Conservation (phyloP, 2,329 filamentous ascomycete genomes). For the Sporothrix mexicana region DNA sequence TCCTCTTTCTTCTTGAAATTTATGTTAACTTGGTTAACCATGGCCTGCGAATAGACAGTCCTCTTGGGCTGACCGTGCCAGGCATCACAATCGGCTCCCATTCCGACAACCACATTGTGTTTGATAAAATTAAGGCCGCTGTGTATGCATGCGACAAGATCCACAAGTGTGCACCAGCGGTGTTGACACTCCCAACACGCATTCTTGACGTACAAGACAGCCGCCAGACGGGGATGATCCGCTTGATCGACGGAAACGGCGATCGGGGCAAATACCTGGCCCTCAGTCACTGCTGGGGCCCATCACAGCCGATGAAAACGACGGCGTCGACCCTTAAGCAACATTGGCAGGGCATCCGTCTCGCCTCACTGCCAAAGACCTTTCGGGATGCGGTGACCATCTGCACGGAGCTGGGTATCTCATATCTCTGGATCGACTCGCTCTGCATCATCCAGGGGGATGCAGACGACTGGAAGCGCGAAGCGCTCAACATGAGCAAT, state of each 20-base stretch:
- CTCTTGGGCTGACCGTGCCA: too few species aligned
- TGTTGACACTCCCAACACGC: neutral
- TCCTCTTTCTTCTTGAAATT: too few species aligned
- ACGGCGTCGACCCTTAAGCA: neutral
- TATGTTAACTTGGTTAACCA: too few species aligned
- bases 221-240: neutral
- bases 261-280: neutral
- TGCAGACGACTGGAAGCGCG: conserved; percentile 28
- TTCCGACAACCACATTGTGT: too few species aligned
- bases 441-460: conserved; percentile 35
- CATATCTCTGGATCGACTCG: conserved; percentile 21
- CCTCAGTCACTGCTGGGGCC: conserved; percentile 10
- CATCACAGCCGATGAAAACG: neutral
- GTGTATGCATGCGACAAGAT: too few species aligned
- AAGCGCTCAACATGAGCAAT: conserved; percentile 36
- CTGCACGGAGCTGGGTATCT: neutral
- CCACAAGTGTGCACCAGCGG: too few species aligned
- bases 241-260: neutral
- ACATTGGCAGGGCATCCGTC: neutral
- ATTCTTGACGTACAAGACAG: neutral
- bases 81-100: too few species aligned
- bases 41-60: too few species aligned
- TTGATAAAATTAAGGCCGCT: too few species aligned
- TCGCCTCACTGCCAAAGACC: neutral
- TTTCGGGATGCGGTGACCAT: neutral